Percentiles rank a stretch among this genome's conserved stretches.
Conservation (phyloP, 257 asterid genomes). For the Craterostigma plantagineum region DNA sequence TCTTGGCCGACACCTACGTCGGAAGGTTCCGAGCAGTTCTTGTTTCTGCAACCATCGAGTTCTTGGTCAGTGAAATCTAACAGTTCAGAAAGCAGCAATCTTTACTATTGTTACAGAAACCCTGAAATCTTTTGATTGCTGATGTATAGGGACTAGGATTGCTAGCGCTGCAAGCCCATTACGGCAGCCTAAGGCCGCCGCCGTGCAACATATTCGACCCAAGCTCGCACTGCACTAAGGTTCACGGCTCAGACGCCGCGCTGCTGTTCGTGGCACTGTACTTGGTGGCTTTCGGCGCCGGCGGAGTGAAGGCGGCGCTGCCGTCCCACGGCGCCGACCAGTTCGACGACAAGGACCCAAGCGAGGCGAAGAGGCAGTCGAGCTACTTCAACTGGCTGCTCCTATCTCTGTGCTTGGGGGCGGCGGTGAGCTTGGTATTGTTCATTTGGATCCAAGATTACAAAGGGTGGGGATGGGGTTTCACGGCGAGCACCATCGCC, state of each 20-base stretch:
- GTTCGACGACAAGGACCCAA: constrained; percentile 39
- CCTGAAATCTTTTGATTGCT: no score
- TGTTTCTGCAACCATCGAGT: constrained; percentile 28
- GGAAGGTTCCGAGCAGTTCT: constrained; percentile 31
- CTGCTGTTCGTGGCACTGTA: constrained; percentile 40
- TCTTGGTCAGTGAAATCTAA: constrained; percentile 15
- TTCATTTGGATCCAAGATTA: constrained; percentile 43
- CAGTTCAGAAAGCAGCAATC: no score
- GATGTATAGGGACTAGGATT: not conserved
- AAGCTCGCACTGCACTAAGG: constrained; percentile 25
- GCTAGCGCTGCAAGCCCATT: not conserved
- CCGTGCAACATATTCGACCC: no score
- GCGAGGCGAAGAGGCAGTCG: constrained; percentile 42
- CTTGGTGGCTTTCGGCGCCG: constrained; percentile 49
- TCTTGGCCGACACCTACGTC: constrained; percentile 47
- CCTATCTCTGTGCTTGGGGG: constrained; percentile 38
- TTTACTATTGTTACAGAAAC: no score
- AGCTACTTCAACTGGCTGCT: constrained; percentile 72
- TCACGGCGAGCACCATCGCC: constrained; percentile 26
- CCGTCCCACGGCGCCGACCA: constrained; percentile 92
- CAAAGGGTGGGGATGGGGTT: constrained; percentile 70
- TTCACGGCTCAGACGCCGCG: constrained; percentile 35
- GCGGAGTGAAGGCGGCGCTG: constrained; percentile 58
- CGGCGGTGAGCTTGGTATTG: constrained; percentile 45
- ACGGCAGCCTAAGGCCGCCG: no score